Evolutionary conservation across 2,329 filamentous ascomycete species (phyloP).

Genomic region (Fonsecaea nubica): DNA sequence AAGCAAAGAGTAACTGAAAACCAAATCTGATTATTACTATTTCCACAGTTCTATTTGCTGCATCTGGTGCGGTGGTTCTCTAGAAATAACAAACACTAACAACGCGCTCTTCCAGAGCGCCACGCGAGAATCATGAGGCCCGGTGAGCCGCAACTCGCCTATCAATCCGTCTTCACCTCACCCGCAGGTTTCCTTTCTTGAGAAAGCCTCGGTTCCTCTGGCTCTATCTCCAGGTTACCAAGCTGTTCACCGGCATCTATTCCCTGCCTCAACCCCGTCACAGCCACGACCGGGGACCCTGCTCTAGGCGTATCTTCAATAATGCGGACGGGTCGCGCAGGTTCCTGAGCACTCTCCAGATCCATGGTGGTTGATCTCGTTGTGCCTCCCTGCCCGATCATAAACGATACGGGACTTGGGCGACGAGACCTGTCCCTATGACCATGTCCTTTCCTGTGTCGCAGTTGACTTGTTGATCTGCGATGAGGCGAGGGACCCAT

Average conservation of each 20-base stretch:
- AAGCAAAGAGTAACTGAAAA: too few relatives aligned
- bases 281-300: background rate
- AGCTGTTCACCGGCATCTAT: background rate
- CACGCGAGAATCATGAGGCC: background rate
- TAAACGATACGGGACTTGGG: slow-evolving; percentile 25
- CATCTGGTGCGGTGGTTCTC: background rate
- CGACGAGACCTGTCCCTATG: slow-evolving; percentile 10
- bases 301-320: slow-evolving; percentile 22
- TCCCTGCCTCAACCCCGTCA: background rate
- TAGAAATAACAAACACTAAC: background rate
- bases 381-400: slow-evolving; percentile 15
- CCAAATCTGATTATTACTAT: background rate
- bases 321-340: slow-evolving; percentile 27
- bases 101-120: background rate
- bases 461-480: slow-evolving; percentile 17
- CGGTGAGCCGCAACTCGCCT: background rate
- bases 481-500: slow-evolving; percentile 8
- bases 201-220: background rate
- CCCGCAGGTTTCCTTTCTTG: background rate
- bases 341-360: slow-evolving; percentile 23
- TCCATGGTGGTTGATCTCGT: slow-evolving; percentile 1
- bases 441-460: slow-evolving; percentile 21
- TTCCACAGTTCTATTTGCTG: background rate
- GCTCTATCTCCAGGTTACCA: background rate
- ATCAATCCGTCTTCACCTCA: background rate